A percentile compares a stretch with the other conserved stretches of the same genome.
phyloP scores from a whole-genome alignment of 345 rosid species.

The Populus deltoides region DNA sequence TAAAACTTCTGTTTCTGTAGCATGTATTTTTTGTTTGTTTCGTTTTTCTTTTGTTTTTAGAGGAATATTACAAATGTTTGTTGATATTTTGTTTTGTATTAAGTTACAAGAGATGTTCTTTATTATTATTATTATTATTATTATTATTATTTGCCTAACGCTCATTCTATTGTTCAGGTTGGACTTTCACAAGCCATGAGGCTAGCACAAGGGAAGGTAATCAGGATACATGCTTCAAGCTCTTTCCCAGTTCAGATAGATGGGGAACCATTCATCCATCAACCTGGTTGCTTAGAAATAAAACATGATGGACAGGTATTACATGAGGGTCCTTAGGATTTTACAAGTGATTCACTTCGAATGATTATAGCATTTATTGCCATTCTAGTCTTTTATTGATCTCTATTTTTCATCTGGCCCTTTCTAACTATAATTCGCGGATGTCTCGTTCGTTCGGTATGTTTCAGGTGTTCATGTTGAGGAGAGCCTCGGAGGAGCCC shows the following conservation, averaged over 20 bases:
- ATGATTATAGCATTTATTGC: not conserved
- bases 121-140: too few species aligned
- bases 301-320: not conserved
- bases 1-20: not conserved
- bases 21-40: too few species aligned
- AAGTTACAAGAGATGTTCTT: too few species aligned
- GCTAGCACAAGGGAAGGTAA: not conserved
- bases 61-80: not conserved
- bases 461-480: constrained; percentile 1
- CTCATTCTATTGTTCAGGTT: not conserved
- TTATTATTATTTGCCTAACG: not conserved
- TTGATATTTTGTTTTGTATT: not conserved
- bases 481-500: not conserved
- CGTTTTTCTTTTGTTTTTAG: too few species aligned
- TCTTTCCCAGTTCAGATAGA: not conserved
- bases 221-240: not conserved
- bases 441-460: not conserved
- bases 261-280: not conserved
- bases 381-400: not conserved
- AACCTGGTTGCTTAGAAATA: constrained; percentile 2
- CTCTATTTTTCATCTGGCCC: not conserved
- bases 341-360: too few species aligned
- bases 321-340: too few species aligned
- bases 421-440: not conserved
- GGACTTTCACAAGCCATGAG: not conserved